phyloP scores from a whole-genome alignment of 2,329 filamentous ascomycete genomes.

The Chalaropsis ovoidea region DNA sequence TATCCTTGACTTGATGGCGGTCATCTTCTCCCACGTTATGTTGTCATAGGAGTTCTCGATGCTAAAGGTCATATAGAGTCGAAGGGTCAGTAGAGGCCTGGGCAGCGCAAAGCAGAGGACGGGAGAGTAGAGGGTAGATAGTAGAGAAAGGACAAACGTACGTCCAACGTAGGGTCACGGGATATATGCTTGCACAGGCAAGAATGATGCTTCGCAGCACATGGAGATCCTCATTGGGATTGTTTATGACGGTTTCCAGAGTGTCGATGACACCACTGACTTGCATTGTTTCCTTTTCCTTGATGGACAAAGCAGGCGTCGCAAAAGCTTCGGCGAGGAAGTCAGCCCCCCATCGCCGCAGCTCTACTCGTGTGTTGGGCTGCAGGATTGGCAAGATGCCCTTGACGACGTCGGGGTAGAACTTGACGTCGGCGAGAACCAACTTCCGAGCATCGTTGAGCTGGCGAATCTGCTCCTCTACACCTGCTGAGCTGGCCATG shows the following conservation, averaged over 20 bases:
- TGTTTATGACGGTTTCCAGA: slow-evolving; percentile 58
- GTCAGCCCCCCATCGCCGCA: slow-evolving; percentile 91
- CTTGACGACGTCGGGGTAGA: slow-evolving; percentile 85
- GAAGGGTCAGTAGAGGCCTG: not conserved
- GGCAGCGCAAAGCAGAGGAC: not conserved
- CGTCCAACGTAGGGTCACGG: slow-evolving; percentile 86
- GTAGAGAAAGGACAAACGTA: slow-evolving; percentile 45
- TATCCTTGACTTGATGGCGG: slow-evolving; percentile 79
- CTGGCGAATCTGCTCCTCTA: slow-evolving; percentile 72
- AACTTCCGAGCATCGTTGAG: slow-evolving; percentile 84
- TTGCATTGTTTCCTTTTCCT: slow-evolving; percentile 72
- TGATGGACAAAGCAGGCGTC: slow-evolving; percentile 66
- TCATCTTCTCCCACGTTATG: slow-evolving; percentile 78
- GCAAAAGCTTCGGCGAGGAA: slow-evolving; percentile 95
- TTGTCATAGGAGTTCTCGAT: slow-evolving; percentile 77
- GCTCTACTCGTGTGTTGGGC: slow-evolving; percentile 60
- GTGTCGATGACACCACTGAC: slow-evolving; percentile 63
- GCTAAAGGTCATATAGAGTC: slow-evolving; percentile 41
- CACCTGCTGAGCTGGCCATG: slow-evolving; percentile 49
- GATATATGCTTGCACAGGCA: slow-evolving; percentile 84
- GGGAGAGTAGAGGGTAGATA: slow-evolving; percentile 11
- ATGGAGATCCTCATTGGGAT: slow-evolving; percentile 62
- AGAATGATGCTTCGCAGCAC: slow-evolving; percentile 83
- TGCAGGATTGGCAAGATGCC: slow-evolving; percentile 88
- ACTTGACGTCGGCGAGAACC: slow-evolving; percentile 72